Conservation (phyloP, 2,329 filamentous ascomycete genomes). For the Dothistroma pini region DNA sequence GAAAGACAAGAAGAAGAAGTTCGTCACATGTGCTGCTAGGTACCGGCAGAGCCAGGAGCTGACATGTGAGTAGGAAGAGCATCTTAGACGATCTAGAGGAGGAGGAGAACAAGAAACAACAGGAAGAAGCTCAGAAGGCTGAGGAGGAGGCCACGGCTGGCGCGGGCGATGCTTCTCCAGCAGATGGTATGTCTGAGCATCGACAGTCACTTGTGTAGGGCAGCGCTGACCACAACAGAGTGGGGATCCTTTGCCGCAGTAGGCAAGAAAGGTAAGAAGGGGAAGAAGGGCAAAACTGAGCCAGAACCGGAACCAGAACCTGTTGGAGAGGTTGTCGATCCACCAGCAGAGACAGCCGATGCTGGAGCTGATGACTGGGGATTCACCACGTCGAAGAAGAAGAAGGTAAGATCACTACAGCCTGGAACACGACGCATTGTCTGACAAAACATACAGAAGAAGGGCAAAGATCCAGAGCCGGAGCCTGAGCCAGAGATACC, state of each 20-base stretch:
- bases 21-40: slow-evolving; percentile 7
- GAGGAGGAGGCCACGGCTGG: slow-evolving; percentile 33
- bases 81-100: slow-evolving; percentile 35
- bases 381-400: not conserved
- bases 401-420: not conserved
- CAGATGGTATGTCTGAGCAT: slow-evolving; percentile 21
- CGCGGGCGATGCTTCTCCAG: slow-evolving; percentile 27
- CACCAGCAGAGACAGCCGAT: slow-evolving; percentile 12
- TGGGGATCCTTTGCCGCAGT: slow-evolving; percentile 39
- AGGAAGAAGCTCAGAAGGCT: slow-evolving; percentile 37
- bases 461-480: slow-evolving; percentile 28
- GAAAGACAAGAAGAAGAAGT: slow-evolving; percentile 43
- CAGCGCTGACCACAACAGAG: slow-evolving; percentile 18
- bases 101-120: slow-evolving; percentile 36
- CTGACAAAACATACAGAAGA: not conserved
- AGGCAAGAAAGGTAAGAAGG: slow-evolving; percentile 35
- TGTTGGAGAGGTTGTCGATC: slow-evolving; percentile 14
- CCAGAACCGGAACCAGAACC: slow-evolving; percentile 22
- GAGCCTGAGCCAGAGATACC: slow-evolving; percentile 36
- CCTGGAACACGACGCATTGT: not conserved
- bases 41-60: not conserved
- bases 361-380: slow-evolving; percentile 5
- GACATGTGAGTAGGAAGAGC: slow-evolving; percentile 26
- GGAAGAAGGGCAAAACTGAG: slow-evolving; percentile 18
- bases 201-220: not conserved